Evolutionary conservation across 768 basidiomycete genomes (phyloP).

Genomic region (Tylopilus subfusipes): DNA sequence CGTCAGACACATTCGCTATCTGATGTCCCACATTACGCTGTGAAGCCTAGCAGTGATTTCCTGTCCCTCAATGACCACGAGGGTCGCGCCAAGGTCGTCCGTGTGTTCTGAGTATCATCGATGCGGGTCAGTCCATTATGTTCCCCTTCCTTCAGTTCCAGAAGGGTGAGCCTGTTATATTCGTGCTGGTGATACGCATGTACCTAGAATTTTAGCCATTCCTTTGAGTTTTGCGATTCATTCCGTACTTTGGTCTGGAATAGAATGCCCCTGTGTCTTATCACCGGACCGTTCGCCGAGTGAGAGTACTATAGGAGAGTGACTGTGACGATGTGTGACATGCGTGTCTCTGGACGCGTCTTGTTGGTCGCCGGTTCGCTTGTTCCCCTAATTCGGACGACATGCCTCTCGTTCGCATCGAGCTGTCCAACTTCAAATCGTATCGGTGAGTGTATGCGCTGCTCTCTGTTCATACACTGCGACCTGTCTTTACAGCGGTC

Average conservation of each 20-base stretch:
- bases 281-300: background rate
- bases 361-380: slow-evolving; percentile 13
- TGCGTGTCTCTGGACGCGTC: slow-evolving; percentile 25
- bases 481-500: slow-evolving; percentile 45
- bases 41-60: slow-evolving; percentile 24
- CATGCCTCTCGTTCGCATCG: slow-evolving; percentile 80
- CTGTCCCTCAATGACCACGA: slow-evolving; percentile 22
- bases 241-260: background rate
- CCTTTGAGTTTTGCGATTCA: slow-evolving; percentile 3
- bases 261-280: background rate
- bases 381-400: slow-evolving; percentile 21
- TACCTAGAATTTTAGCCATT: slow-evolving; percentile 9
- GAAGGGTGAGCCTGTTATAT: background rate
- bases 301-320: too few species aligned
- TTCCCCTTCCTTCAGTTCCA: too few species aligned
- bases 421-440: slow-evolving; percentile 96
- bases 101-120: slow-evolving; percentile 8
- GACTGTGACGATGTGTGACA: slow-evolving; percentile 26
- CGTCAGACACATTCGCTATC: slow-evolving; percentile 23
- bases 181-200: background rate
- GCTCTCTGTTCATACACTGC: background rate
- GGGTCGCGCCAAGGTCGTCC: slow-evolving; percentile 14
- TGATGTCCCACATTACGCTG: slow-evolving; percentile 21
- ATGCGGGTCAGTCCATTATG: too few species aligned
- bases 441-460: slow-evolving; percentile 55